phyloP scores from a whole-genome alignment of 768 basidiomycete species.

The Boletus fagicola region DNA sequence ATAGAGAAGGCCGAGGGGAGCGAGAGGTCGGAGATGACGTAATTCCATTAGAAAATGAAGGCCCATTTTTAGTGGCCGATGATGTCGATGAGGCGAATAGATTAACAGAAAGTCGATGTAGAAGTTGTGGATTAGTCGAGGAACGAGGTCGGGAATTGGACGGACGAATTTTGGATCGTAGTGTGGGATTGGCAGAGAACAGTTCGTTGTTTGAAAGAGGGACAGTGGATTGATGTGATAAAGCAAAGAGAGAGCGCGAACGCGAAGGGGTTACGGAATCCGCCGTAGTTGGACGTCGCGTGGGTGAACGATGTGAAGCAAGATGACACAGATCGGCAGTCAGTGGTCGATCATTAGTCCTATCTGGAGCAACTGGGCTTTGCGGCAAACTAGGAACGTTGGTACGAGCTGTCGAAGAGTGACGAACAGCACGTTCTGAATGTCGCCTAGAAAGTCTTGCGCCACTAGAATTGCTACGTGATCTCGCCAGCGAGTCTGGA shows the following conservation, averaged over 20 bases:
- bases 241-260: constrained; percentile 30
- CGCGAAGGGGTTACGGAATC: constrained; percentile 37
- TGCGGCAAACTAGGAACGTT: constrained; percentile 15
- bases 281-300: constrained; percentile 43
- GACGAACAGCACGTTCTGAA: constrained; percentile 35
- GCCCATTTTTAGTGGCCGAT: constrained; percentile 23
- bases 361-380: constrained; percentile 1
- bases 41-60: constrained; percentile 9
- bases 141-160: constrained; percentile 45
- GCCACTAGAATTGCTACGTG: constrained; percentile 20
- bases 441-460: constrained; percentile 44
- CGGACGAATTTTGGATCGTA: constrained; percentile 25
- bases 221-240: constrained; percentile 21
- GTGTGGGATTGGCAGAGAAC: constrained; percentile 1
- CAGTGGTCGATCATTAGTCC: constrained; percentile 14
- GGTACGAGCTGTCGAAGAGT: constrained; percentile 6
- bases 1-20: constrained; percentile 46
- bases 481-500: constrained; percentile 16
- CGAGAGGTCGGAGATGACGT: constrained; percentile 30
- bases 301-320: constrained; percentile 15
- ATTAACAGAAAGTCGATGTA: constrained; percentile 69
- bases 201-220: constrained; percentile 10
- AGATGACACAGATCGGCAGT: constrained; percentile 17
- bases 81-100: constrained; percentile 52
- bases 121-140: constrained; percentile 65